Conservation (phyloP, 108 stramenopile species). For the Skeletonema potamos region DNA sequence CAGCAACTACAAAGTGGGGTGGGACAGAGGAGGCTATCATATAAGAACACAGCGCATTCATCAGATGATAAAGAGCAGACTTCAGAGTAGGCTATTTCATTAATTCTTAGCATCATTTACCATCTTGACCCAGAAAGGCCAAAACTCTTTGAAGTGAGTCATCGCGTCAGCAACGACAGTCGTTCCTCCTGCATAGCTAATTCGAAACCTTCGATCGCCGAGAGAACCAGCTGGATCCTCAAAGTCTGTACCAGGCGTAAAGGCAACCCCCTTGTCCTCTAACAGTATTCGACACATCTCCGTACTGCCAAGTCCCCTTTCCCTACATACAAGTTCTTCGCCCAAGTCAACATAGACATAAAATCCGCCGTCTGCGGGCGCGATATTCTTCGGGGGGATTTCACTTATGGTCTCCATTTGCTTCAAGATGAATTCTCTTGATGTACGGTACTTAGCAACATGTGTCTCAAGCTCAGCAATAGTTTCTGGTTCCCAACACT, state of each 20-base stretch:
- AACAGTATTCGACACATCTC: conserved; percentile 68
- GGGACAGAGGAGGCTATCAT: conserved; percentile 42
- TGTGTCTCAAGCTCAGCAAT: conserved; percentile 77
- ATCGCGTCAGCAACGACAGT: conserved; percentile 63
- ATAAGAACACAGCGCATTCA: neutral
- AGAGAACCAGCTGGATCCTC: conserved; percentile 72
- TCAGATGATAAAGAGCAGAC: neutral
- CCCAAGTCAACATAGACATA: conserved; percentile 90
- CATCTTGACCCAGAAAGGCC: conserved; percentile 53
- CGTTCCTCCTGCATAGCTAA: conserved; percentile 83
- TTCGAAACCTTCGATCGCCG: conserved; percentile 83
- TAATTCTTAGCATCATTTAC: conserved; percentile 15
- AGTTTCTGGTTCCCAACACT: conserved; percentile 78
- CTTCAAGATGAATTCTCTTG: conserved; percentile 61
- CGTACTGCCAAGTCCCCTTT: conserved; percentile 54
- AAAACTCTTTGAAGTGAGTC: conserved; percentile 70
- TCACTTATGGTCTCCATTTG: conserved; percentile 47
- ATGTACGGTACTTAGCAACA: conserved; percentile 70
- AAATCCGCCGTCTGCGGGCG: conserved; percentile 92
- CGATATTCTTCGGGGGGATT: conserved; percentile 53
- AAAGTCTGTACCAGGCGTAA: conserved; percentile 92
- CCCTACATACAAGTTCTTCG: conserved; percentile 51
- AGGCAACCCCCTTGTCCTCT: conserved; percentile 82
- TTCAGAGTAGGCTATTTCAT: too few species aligned
- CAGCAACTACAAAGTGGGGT: conserved; percentile 34